Percentiles rank a stretch among this genome's conserved stretches.
Evolutionary conservation across 805 yeast species (phyloP).

Genomic region (Scheffersomyces amazonensis): DNA sequence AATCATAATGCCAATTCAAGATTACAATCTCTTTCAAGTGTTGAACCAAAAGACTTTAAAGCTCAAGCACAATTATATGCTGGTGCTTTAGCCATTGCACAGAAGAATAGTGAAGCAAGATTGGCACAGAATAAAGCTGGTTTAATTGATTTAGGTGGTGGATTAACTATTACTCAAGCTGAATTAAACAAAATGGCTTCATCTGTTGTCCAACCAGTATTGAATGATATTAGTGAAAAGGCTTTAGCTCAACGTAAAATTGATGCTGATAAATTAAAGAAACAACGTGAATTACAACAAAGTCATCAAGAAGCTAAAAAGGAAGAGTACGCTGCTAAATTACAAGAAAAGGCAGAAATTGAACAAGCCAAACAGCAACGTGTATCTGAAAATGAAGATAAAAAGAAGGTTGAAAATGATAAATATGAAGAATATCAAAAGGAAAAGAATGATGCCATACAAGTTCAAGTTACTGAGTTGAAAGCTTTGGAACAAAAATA

Average conservation of each 20-base stretch:
- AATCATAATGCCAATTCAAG: slow-evolving; percentile 44
- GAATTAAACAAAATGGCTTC: slow-evolving; percentile 82
- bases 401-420: slow-evolving; percentile 28
- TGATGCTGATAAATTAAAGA: slow-evolving; percentile 29
- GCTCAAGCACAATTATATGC: slow-evolving; percentile 58
- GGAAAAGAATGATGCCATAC: slow-evolving; percentile 28
- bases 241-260: slow-evolving; percentile 66
- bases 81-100: slow-evolving; percentile 76
- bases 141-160: slow-evolving; percentile 79
- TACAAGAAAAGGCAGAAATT: slow-evolving; percentile 31
- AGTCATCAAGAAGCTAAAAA: slow-evolving; percentile 29
- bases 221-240: slow-evolving; percentile 66
- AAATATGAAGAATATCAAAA: slow-evolving; percentile 26
- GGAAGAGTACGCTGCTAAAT: slow-evolving; percentile 24
- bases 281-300: slow-evolving; percentile 31
- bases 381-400: slow-evolving; percentile 26
- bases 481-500: slow-evolving; percentile 36
- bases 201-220: slow-evolving; percentile 77
- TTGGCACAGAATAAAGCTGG: slow-evolving; percentile 48
- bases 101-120: slow-evolving; percentile 60
- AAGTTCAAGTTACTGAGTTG: slow-evolving; percentile 23
- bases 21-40: slow-evolving; percentile 26
- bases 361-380: slow-evolving; percentile 36
- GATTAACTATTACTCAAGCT: slow-evolving; percentile 66
- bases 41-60: slow-evolving; percentile 30